These are phyloP conservation scores for Candida vaughaniae DNA, from an alignment of 805 yeast species.

Conservation along the genomic window DNA sequence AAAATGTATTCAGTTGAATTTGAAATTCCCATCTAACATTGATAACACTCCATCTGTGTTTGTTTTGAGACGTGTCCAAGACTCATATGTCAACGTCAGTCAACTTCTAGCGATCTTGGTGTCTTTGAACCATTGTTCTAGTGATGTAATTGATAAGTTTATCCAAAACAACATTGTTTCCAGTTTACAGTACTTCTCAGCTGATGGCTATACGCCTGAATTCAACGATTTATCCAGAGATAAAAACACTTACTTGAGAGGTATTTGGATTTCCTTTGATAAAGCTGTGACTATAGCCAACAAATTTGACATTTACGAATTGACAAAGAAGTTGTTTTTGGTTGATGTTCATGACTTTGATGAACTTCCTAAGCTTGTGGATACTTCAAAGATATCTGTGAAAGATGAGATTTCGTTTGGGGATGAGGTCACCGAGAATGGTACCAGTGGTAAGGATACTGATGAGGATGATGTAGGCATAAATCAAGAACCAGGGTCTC, in stretches of 20 bases:
- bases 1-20: constrained; percentile 33
- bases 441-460: constrained; percentile 6
- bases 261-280: constrained; percentile 45
- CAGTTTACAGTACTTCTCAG: constrained; percentile 26
- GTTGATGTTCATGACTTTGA: constrained; percentile 47
- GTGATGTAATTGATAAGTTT: constrained; percentile 27
- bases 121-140: constrained; percentile 25
- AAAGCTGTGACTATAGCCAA: constrained; percentile 40
- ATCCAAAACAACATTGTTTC: constrained; percentile 32
- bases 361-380: constrained; percentile 28
- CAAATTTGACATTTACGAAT: constrained; percentile 38
- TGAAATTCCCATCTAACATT: constrained; percentile 2
- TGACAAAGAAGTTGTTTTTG: constrained; percentile 35
- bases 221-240: constrained; percentile 30
- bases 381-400: constrained; percentile 2
- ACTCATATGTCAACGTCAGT: constrained; percentile 38
- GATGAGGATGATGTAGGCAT: constrained; percentile 14
- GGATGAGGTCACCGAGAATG: no score
- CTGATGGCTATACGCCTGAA: constrained; percentile 19
- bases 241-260: constrained; percentile 27
- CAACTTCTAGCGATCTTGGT: constrained; percentile 37
- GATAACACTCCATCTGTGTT: constrained; percentile 13
- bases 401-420: no score
- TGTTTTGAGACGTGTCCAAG: constrained; percentile 42
- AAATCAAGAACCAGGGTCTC: neutral